These are phyloP conservation scores for Papiliotrema laurentii DNA, from an alignment of 1,284 basidiomycete genomes.

Conservation along the genomic window DNA sequence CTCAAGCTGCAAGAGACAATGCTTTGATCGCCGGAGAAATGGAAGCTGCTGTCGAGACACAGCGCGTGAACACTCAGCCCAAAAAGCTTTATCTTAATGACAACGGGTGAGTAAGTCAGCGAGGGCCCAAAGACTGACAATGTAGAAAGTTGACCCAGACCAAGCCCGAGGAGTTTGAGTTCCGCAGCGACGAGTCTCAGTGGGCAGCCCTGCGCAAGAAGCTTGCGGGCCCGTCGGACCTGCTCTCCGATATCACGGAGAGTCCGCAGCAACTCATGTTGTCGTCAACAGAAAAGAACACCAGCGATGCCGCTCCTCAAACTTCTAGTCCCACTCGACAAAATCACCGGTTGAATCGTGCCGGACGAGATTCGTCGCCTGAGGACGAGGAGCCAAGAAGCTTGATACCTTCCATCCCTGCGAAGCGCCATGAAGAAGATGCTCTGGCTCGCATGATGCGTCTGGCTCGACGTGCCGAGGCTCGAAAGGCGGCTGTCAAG, in stretches of 20 bases:
- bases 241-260: neutral
- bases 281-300: constrained; percentile 5
- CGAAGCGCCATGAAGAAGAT: neutral
- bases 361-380: neutral
- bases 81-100: constrained; percentile 37
- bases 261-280: neutral
- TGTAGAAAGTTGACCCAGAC: constrained; percentile 42
- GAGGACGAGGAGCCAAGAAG: neutral
- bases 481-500: neutral
- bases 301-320: constrained; percentile 1
- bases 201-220: neutral
- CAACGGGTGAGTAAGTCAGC: constrained; percentile 25
- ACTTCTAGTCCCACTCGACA: constrained; percentile 6
- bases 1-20: constrained; percentile 38
- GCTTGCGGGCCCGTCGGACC: constrained; percentile 9
- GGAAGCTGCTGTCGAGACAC: constrained; percentile 19
- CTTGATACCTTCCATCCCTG: neutral
- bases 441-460: constrained; percentile 20
- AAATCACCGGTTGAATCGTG: neutral
- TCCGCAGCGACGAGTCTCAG: neutral
- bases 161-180: constrained; percentile 16
- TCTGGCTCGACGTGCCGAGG: constrained; percentile 1
- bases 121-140: neutral
- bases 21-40: constrained; percentile 34
- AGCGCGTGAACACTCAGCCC: constrained; percentile 8